Conservation (phyloP, 75 land plant genomes). For the Pseudotsuga menziesii region DNA sequence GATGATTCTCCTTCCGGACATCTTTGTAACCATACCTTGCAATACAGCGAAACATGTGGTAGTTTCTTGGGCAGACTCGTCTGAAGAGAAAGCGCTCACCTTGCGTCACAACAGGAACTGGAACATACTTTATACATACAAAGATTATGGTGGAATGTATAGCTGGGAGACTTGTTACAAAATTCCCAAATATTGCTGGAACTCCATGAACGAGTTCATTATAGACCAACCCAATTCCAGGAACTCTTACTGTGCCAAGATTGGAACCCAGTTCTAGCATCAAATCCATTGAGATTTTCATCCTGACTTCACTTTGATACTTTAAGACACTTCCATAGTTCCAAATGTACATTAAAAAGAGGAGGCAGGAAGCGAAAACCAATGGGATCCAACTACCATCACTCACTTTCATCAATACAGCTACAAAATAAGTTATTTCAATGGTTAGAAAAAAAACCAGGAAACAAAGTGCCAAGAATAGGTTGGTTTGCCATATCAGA, state of each 20-base stretch:
- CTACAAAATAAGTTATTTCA: conserved; percentile 69
- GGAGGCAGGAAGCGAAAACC: conserved; percentile 58
- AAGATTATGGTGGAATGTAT: conserved; percentile 95
- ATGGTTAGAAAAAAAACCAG: conserved; percentile 61
- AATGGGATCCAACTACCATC: conserved; percentile 97
- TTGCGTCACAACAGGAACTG: conserved; percentile 79
- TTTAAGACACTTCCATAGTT: conserved; percentile 95
- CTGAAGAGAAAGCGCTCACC: conserved; percentile 85
- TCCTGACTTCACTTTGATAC: conserved; percentile 89
- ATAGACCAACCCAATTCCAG: conserved; percentile 93
- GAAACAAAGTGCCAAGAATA: conserved; percentile 66
- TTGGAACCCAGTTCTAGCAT: conserved; percentile 69
- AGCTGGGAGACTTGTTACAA: conserved; percentile 91
- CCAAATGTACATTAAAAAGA: conserved; percentile 87
- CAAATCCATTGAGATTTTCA: conserved; percentile 89
- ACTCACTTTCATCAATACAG: conserved; percentile 69
- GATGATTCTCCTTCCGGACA: conserved; percentile 84
- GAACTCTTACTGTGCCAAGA: conserved; percentile 90
- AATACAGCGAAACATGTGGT: conserved; percentile 92
- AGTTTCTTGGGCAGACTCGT: conserved; percentile 81
- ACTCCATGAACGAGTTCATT: conserved; percentile 90
- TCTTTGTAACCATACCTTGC: conserved; percentile 98
- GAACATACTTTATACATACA: conserved; percentile 73
- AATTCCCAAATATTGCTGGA: conserved; percentile 96
- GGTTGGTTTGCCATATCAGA: conserved; percentile 91